Evolutionary conservation across 331 rosid species (phyloP), one percentile per base, ranked within the genome.

Genomic region (Prunus yedoensis): DNA sequence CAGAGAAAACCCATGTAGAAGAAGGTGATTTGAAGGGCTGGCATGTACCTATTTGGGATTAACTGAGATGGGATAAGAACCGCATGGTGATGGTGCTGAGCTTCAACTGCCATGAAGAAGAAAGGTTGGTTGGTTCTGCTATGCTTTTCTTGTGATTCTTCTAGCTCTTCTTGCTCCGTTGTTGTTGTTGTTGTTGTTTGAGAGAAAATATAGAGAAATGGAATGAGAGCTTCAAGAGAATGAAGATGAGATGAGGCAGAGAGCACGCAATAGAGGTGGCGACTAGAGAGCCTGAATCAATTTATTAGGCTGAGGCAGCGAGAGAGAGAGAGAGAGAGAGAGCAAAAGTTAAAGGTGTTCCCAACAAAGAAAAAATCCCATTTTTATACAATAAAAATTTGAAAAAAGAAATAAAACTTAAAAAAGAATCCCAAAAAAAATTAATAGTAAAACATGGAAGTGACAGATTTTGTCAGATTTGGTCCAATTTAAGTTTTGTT

Each of bases 91-190:
- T 56, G 70, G n/a, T 77, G 88, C 50, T 41, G 83, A 68, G 98
- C 94, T 80, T 89, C 94, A 82, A 93, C 96, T 56, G 96, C 98
- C 97, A 93, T 93, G 73, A 50, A 46, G 17, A 14, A 45, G 2
- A n/a, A 11, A 56, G 27, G 64, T 81, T 15, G 58, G n/a, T 68
- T 43, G 84, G 76, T 81, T 46, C 23, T 8, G 12, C 57, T 77
- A 4, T 50, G 62, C 60, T 71, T 86, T 56, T 76, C 12, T 56
- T 77, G 86, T 77, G 80, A 74, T 35, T 20, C 53, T 68, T 8
- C 28, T n/a, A 14, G 20, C 47, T 45, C 51, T n/a, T 16, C 15
- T 47, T 47, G 52, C 17, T 47, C 41, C 5, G 41, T 35, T 47
- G 16, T 3, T 3, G 13, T 27, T 27, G 10, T 27, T 5, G 66